Evolutionary conservation across 2,329 filamentous ascomycete species (phyloP), one percentile per base, ranked within the genome.

Genomic region (Aaosphaeria pasadenensis): DNA sequence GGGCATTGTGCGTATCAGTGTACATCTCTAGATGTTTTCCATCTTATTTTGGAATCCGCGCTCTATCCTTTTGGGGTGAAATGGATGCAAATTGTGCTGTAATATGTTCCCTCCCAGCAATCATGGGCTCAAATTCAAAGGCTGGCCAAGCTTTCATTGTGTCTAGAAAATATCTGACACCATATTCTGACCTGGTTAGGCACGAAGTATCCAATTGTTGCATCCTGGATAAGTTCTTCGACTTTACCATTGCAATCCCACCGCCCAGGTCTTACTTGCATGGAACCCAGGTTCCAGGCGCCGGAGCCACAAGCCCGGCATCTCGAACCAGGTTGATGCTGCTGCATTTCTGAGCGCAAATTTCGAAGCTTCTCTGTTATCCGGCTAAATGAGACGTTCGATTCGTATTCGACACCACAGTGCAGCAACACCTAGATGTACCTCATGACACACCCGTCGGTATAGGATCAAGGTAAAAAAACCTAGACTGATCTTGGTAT

Each of bases 341-440:
- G 40, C 46, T 43, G 44, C 43, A 43, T 42, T 35, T 11, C 41
- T 43, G 33, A 13, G 49, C 30, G 11, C 44, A 39, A 40, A 44
- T 35, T 30, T 36, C 28, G 30, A 24, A 39, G 28, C 33, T 40
- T 46, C 39, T 48, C 49, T 44, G 52, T 57, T 62, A 64, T 63
- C 58, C 60, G 61, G 61, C 53, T 62, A 64, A 64, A 63, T 64
- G 43, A n/a, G 9, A 40, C 42, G 17, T 39, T 36, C 30, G 48
- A 39, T 39, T 52, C 52, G 54, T 50, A 58, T 50, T 44, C 33
- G 43, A 29, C 39, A 7, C 28, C 39, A 30, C 17, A 39, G 28
- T 6, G 11, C 32, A 43, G 24, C 40, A 31, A 36, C 41, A 11
- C 6, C 7, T 36, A 36, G 33, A 9, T 36, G 41, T 30, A 32